Evolutionary conservation across 2,329 filamentous ascomycete genomes (phyloP), one percentile per base, ranked within the genome.

Genomic region (Cercospora sp.): DNA sequence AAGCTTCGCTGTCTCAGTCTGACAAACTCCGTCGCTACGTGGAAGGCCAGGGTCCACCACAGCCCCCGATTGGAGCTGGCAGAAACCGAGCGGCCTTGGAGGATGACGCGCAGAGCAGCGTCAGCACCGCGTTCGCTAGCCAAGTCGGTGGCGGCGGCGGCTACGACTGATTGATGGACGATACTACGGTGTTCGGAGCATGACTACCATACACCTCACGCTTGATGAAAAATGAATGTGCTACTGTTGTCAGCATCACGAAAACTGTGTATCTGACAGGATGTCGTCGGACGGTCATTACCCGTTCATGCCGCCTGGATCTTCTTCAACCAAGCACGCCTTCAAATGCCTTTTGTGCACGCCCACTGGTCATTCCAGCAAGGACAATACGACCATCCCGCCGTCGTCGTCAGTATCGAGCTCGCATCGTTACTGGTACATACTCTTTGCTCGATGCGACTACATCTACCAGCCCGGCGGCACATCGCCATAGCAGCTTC

Each of bases 71-170:
- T 55, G 76, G 76, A 24, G 63, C 92, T 88, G 77, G 89, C 87
- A 63, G 84, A 82, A 67, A 90, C 90, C 75, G 69, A 45, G 66
- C 65, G 18, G 66, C 49, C 7, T 49, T 69, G 61, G 82, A 90
- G 70, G 95, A 99, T 74, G 95, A 99, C 73, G 95, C 98, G 78
- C 93, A 95, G 76, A 93, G 95, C 82, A 98, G 94, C 81, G 89
- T 98, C 76, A 97, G 93, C 77, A 98, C 95, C 63, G 94, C 94
- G 60, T 99, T 98, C 82, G 94, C 94, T 70, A 97, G 93, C 82
- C 95, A 98, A 81, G 89, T 97, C 24, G 77, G 77, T 32, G 70
- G 75, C n/a, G 75, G 76, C 65, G 61, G 61, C 16, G 74, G 71
- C 28, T 76, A 76, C 65, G 76, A 76, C 70, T 77, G 75, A 77